These are phyloP conservation scores for Torrubiellomyces zombiae DNA, from an alignment of 2,329 filamentous ascomycete species.

Conservation along the genomic window DNA sequence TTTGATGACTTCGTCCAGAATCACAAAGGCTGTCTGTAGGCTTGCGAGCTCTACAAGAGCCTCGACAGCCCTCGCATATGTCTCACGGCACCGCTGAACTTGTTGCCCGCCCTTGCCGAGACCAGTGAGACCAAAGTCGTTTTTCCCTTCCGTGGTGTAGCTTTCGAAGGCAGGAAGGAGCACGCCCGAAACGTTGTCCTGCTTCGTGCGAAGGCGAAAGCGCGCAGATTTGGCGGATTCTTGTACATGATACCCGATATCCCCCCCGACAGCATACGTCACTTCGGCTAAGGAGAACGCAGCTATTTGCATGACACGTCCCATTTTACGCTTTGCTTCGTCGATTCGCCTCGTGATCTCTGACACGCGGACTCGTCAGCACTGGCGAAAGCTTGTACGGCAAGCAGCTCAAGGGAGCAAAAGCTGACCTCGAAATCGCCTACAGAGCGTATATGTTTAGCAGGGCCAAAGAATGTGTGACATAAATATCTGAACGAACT, in stretches of 20 bases:
- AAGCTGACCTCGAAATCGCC: slow-evolving; percentile 65
- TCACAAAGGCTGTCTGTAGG: slow-evolving; percentile 93
- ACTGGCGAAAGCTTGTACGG: slow-evolving; percentile 3
- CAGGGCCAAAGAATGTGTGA: slow-evolving; percentile 2
- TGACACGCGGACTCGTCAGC: slow-evolving; percentile 15
- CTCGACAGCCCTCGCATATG: slow-evolving; percentile 89
- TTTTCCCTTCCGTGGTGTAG: slow-evolving; percentile 73
- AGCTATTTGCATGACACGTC: slow-evolving; percentile 95
- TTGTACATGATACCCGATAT: slow-evolving; percentile 93
- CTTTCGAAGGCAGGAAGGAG: slow-evolving; percentile 87
- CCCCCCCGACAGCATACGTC: slow-evolving; percentile 87
- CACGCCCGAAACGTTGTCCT: slow-evolving; percentile 97
- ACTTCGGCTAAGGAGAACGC: slow-evolving; percentile 96
- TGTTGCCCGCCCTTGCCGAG: slow-evolving; percentile 95
- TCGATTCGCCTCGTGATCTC: slow-evolving; percentile 96
- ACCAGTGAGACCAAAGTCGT: slow-evolving; percentile 91
- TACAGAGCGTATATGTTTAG: slow-evolving; percentile 18
- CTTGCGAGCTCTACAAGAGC: slow-evolving; percentile 89
- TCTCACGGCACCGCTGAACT: slow-evolving; percentile 86
- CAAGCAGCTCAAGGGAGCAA: not conserved
- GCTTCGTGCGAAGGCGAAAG: slow-evolving; percentile 84
- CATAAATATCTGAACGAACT: slow-evolving; percentile 37
- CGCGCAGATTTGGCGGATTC: slow-evolving; percentile 87
- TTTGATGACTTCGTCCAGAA: slow-evolving; percentile 97
- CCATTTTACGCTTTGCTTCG: slow-evolving; percentile 99